These are phyloP conservation scores for Apiotrichum akiyoshidainum DNA, from an alignment of 1,284 basidiomycete genomes.

Conservation along the genomic window DNA sequence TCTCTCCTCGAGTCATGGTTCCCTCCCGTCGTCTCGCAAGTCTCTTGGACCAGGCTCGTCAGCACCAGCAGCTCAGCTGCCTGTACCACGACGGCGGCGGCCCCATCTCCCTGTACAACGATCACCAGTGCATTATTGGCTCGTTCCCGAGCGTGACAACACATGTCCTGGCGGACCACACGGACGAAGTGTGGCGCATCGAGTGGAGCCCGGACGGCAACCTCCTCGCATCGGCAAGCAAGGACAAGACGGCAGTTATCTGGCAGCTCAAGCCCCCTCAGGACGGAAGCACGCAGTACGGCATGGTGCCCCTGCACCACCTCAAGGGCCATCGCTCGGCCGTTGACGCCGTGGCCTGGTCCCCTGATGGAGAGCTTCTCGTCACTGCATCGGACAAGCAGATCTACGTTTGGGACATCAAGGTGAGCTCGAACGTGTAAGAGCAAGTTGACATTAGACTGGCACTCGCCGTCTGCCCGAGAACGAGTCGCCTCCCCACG, in stretches of 20 bases:
- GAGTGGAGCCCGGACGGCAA: slow-evolving; percentile 89
- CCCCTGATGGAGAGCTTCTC: slow-evolving; percentile 75
- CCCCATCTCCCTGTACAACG: slow-evolving; percentile 74
- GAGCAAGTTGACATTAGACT: slow-evolving; percentile 26
- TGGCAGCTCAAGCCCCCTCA: slow-evolving; percentile 65
- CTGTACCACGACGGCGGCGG: slow-evolving; percentile 67
- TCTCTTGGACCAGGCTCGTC: slow-evolving; percentile 79
- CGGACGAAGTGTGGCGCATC: slow-evolving; percentile 91
- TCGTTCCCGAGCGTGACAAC: slow-evolving; percentile 82
- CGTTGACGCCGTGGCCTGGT: slow-evolving; percentile 83
- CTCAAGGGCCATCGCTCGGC: slow-evolving; percentile 69
- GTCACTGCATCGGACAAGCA: slow-evolving; percentile 73
- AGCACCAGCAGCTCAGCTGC: slow-evolving; percentile 72
- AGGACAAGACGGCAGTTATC: slow-evolving; percentile 80
- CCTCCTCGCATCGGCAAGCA: slow-evolving; percentile 81
- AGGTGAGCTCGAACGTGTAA: slow-evolving; percentile 55
- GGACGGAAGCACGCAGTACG: slow-evolving; percentile 24
- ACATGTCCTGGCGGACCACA: slow-evolving; percentile 76
- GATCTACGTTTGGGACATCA: slow-evolving; percentile 82
- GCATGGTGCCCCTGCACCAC: slow-evolving; percentile 36
- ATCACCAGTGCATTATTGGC: slow-evolving; percentile 75
- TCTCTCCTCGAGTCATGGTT: slow-evolving; percentile 87
- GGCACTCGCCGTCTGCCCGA: slow-evolving; percentile 22
- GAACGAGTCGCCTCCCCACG: slow-evolving; percentile 54
- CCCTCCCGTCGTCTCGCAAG: slow-evolving; percentile 81